These are phyloP conservation scores for Pholiota microspora DNA, from an alignment of 768 basidiomycete genomes.

Conservation along the genomic window DNA sequence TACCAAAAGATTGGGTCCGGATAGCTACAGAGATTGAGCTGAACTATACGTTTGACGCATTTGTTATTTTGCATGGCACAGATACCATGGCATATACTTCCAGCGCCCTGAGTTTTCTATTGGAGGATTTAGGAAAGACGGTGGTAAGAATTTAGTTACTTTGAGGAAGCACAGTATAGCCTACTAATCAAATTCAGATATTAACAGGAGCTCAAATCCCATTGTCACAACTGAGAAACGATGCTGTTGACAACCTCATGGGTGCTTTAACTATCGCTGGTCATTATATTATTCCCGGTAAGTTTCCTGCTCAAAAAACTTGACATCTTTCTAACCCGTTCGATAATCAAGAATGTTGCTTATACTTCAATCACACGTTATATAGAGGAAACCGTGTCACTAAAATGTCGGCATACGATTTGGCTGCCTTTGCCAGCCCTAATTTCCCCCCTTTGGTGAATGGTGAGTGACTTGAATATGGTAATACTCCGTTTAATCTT, in stretches of 20 bases:
- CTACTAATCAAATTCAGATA: slow-evolving; percentile 46
- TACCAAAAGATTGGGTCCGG: slow-evolving; percentile 75
- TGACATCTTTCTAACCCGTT: background rate
- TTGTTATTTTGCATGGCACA: slow-evolving; percentile 87
- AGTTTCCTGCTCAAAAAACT: background rate
- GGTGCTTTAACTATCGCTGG: slow-evolving; percentile 89
- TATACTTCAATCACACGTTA: slow-evolving; percentile 90
- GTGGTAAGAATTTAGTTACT: slow-evolving; percentile 46
- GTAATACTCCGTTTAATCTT: background rate
- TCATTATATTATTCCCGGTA: slow-evolving; percentile 89
- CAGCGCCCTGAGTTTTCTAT: slow-evolving; percentile 84
- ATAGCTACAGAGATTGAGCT: slow-evolving; percentile 92
- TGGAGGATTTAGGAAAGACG: slow-evolving; percentile 92
- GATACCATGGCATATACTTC: slow-evolving; percentile 92
- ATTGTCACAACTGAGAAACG: slow-evolving; percentile 86
- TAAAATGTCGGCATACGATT: slow-evolving; percentile 78
- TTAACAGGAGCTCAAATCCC: slow-evolving; percentile 94
- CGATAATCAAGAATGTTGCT: slow-evolving; percentile 60
- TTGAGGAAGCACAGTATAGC: too few relatives aligned
- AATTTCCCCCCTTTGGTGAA: slow-evolving; percentile 83
- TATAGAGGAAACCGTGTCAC: slow-evolving; percentile 85
- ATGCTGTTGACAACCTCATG: slow-evolving; percentile 91
- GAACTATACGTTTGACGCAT: slow-evolving; percentile 91
- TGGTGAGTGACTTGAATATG: slow-evolving; percentile 40
- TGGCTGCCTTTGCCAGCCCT: slow-evolving; percentile 83